These are phyloP conservation scores for Rozella allomycis DNA, from an alignment of 371 early-diverging fungal species.

Conservation along the genomic window DNA sequence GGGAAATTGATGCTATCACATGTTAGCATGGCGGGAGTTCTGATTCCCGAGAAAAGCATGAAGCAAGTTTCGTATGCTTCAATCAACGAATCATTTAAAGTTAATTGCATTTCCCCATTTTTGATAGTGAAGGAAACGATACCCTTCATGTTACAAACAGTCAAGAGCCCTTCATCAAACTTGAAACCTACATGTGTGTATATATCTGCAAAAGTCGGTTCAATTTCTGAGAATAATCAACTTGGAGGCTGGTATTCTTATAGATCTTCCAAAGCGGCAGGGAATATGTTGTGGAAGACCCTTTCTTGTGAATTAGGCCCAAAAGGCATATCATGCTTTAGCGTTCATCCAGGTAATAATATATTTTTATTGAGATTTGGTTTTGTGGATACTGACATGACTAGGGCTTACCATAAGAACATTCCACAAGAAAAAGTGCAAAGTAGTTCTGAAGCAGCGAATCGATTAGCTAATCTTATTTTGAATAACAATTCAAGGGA, in stretches of 20 bases:
- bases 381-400: conserved; percentile 7
- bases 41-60: conserved; percentile 7
- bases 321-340: conserved; percentile 1
- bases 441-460: too few relatives aligned
- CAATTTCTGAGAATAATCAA: conserved; percentile 4
- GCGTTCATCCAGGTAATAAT: conserved; percentile 10
- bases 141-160: too few relatives aligned
- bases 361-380: too few relatives aligned
- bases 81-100: conserved; percentile 1
- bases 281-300: conserved; percentile 7
- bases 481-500: too few relatives aligned
- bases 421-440: conserved; percentile 1
- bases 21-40: conserved; percentile 3
- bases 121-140: conserved; percentile 5
- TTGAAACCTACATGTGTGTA: neutral
- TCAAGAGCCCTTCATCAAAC: too few relatives aligned
- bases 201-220: conserved; percentile 1
- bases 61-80: neutral
- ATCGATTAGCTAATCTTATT: too few relatives aligned
- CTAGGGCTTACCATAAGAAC: conserved; percentile 2
- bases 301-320: conserved; percentile 6
- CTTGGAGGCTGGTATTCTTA: conserved; percentile 11
- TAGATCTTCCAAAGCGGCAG: conserved; percentile 8
- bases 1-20: neutral
- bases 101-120: conserved; percentile 4